Conservation (phyloP, 495 filamentous ascomycete species). For the Lasiosphaeria miniovina region DNA sequence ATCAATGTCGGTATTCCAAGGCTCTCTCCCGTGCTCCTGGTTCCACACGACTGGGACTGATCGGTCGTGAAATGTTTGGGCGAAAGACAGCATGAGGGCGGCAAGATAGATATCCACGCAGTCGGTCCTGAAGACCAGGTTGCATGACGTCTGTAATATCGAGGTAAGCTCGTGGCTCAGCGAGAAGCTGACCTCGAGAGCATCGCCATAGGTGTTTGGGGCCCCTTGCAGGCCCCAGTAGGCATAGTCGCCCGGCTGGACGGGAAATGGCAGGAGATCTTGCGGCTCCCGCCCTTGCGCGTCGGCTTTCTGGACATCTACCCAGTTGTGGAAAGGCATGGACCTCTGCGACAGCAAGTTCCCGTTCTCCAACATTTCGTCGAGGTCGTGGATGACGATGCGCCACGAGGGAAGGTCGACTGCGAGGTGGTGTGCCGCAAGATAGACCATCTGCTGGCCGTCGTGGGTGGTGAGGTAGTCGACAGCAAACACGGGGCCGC, state of each 20-base stretch:
- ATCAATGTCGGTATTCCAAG: conserved; percentile 34
- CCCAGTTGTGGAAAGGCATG: conserved; percentile 66
- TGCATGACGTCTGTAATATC: conserved; percentile 41
- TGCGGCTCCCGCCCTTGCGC: conserved; percentile 25
- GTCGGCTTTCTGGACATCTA: conserved; percentile 38
- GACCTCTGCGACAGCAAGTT: conserved; percentile 36
- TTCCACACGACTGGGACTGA: conserved; percentile 52
- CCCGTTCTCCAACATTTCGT: conserved; percentile 56
- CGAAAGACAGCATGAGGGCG: conserved; percentile 48
- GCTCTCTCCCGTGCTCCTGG: conserved; percentile 45
- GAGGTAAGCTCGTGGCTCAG: conserved; percentile 43
- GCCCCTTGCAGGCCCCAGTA: conserved; percentile 48
- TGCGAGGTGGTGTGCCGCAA: conserved; percentile 65
- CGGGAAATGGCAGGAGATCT: conserved; percentile 28
- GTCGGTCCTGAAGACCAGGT: conserved; percentile 45
- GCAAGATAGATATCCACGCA: conserved; percentile 48
- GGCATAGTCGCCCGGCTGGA: conserved; percentile 35
- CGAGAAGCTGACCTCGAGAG: conserved; percentile 37
- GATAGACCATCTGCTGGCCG: conserved; percentile 53
- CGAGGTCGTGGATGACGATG: conserved; percentile 64
- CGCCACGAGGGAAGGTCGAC: conserved; percentile 71
- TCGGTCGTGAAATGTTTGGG: conserved; percentile 51
- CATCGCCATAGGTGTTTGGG: conserved; percentile 46
- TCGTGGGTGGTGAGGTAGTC: conserved; percentile 52
- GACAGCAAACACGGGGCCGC: conserved; percentile 45